phyloP scores from a whole-genome alignment of 495 filamentous ascomycete species.

The Daldinia caldariorum region DNA sequence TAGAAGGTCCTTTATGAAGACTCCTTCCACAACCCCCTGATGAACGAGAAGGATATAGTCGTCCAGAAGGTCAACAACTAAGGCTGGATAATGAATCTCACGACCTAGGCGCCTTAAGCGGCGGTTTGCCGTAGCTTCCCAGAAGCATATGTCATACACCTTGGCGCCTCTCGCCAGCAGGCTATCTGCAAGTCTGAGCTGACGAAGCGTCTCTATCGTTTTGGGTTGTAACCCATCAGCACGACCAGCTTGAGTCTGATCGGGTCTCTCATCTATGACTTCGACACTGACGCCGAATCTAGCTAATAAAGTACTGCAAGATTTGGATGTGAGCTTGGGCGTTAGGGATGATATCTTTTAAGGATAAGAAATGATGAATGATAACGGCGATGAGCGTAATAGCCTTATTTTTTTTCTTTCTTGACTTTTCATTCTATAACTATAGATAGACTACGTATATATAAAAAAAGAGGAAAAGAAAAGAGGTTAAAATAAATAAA shows the following conservation, averaged over 20 bases:
- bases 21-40: slow-evolving; percentile 76
- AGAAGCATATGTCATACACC: slow-evolving; percentile 77
- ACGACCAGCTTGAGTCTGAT: slow-evolving; percentile 69
- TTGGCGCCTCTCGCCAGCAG: slow-evolving; percentile 69
- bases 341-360: not conserved
- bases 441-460: slow-evolving; percentile 3
- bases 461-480: not conserved
- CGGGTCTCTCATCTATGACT: slow-evolving; percentile 69
- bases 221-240: slow-evolving; percentile 79
- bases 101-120: slow-evolving; percentile 39
- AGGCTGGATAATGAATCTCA: slow-evolving; percentile 60
- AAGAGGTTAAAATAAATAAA: slow-evolving; percentile 3
- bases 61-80: slow-evolving; percentile 70
- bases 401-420: not conserved
- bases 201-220: slow-evolving; percentile 71
- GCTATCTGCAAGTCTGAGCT: slow-evolving; percentile 72
- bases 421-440: slow-evolving; percentile 4
- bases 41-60: slow-evolving; percentile 78
- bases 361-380: not conserved
- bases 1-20: slow-evolving; percentile 71
- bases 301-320: slow-evolving; percentile 66
- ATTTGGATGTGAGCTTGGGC: slow-evolving; percentile 28
- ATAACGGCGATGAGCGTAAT: not conserved
- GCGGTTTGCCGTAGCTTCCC: slow-evolving; percentile 68
- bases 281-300: slow-evolving; percentile 70